phyloP scores from a whole-genome alignment of 73 alveolate genomes.

The Paramecium sonneborni region DNA sequence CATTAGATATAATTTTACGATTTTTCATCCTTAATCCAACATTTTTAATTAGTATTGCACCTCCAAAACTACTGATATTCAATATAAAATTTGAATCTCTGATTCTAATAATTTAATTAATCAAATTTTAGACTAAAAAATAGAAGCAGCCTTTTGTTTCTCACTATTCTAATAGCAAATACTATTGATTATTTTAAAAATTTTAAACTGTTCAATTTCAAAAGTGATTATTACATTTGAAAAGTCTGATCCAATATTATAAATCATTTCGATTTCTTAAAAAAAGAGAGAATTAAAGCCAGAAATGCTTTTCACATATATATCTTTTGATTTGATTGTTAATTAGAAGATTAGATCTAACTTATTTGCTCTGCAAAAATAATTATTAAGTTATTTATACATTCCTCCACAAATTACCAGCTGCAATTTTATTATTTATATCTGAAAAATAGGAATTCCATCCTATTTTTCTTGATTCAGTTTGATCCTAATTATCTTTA shows the following conservation, averaged over 20 bases:
- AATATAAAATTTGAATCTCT: not conserved
- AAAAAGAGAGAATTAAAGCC: not conserved
- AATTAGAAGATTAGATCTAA: not conserved
- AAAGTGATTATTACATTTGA: not conserved
- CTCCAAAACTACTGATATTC: not conserved
- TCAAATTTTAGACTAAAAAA: not conserved
- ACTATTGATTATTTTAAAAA: not conserved
- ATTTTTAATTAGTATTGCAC: not conserved
- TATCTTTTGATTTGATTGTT: not conserved
- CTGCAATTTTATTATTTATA: too few relatives aligned
- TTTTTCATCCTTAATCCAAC: not conserved
- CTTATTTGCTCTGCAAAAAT: not conserved
- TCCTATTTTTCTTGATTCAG: too few relatives aligned
- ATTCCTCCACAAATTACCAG: too few relatives aligned
- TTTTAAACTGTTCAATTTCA: not conserved
- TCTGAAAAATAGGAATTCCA: too few relatives aligned
- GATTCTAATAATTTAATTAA: not conserved
- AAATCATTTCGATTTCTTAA: not conserved
- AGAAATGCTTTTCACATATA: not conserved
- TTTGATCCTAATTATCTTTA: too few relatives aligned
- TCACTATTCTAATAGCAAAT: not conserved
- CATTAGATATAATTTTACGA: not conserved
- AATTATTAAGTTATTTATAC: not conserved
- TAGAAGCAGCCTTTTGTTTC: not conserved
- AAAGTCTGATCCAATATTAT: not conserved